A percentile compares a stretch with the other conserved stretches of the same genome.
Conservation (phyloP, 768 basidiomycete genomes). For the Auricularia sp. region DNA sequence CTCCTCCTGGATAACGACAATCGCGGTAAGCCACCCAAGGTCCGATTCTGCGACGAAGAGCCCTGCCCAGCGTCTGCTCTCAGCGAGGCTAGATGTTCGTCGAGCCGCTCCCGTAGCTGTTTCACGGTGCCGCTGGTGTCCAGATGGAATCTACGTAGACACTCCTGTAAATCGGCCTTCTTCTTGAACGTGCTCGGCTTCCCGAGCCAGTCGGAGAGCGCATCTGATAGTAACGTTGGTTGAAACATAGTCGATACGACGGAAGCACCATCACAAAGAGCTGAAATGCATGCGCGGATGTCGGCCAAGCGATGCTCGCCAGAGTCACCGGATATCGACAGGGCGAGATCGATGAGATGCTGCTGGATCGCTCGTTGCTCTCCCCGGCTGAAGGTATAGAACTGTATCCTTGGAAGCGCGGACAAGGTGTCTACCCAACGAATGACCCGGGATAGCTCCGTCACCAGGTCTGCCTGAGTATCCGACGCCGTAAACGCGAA, state of each 20-base stretch:
- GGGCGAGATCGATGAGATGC: conserved; percentile 33
- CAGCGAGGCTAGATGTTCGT: conserved; percentile 26
- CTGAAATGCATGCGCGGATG: conserved; percentile 39
- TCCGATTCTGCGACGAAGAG: conserved; percentile 14
- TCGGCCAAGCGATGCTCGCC: background rate
- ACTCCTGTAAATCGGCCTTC: conserved; percentile 31
- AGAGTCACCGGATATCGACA: conserved; percentile 24
- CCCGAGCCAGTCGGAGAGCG: conserved; percentile 32
- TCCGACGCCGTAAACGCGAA: background rate
- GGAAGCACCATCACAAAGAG: conserved; percentile 38
- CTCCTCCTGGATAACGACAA: conserved; percentile 37
- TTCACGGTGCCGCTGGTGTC: conserved; percentile 28
- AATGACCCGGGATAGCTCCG: conserved; percentile 28
- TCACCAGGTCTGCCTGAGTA: conserved; percentile 24
- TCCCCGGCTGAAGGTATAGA: conserved; percentile 37
- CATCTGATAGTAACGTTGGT: conserved; percentile 36
- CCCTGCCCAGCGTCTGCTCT: conserved; percentile 21
- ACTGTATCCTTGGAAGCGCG: conserved; percentile 28
- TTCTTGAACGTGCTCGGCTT: conserved; percentile 21
- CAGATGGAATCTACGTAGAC: conserved; percentile 32
- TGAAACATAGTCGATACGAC: conserved; percentile 41
- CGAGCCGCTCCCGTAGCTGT: conserved; percentile 29
- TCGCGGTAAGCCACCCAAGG: conserved; percentile 34
- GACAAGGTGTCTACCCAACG: conserved; percentile 14
- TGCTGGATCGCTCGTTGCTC: conserved; percentile 33